Base-by-base conservation (phyloP, 1,284 basidiomycete genomes). In the Takashimella koratensis region DNA sequence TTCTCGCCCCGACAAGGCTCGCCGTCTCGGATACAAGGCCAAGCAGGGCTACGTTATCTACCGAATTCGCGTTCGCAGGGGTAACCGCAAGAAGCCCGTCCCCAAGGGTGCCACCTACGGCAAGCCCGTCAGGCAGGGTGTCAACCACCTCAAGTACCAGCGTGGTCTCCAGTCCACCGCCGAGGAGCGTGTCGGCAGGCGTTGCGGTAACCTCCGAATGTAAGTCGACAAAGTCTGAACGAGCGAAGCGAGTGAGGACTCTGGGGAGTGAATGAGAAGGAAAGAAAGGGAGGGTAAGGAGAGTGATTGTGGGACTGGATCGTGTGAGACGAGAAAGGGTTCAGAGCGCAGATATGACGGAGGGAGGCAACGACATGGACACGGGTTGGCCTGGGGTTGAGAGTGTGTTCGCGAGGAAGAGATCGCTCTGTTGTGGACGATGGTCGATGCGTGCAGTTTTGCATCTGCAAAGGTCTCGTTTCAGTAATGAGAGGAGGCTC, bases 1-100 rank as follows among this genome's bases (percentile, higher is more conserved):
- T 54, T 98, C 95, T 53, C 90, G 96, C 76, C 96, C 94, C 54
- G 95, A 98, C 83, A 98, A 98, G 84, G 95, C 95, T 64, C 90
- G 95, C 78, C 89, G 94, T 67, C 83, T 99, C 60, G 95, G 95
- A 54, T 99, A 98, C 87, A 98, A 97, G 82, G 91, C 96, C 77
- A 98, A 98, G 85, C 96, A 99, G 80, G 96, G 96, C 71, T 99
- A 92, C 78, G 88, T 98, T 60, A 80, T 99, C 80, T 98, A 98
- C 83, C 92, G 96, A 68, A 82, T 98, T 71, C 91, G 95, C 67
- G 95, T 99, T 65, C 87, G 96, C 73, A 86, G 95, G 65, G 96
- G 96, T 78, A 97, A 98, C 86, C 87, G 96, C 81, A 99, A 99
- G 83, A 96, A 94, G 84, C 94, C 89, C 60, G 95, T 88, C 55